Evolutionary conservation across 2,329 filamentous ascomycete genomes (phyloP), one percentile per base, ranked within the genome.

Genomic region (Tolypocladium endophyticum): DNA sequence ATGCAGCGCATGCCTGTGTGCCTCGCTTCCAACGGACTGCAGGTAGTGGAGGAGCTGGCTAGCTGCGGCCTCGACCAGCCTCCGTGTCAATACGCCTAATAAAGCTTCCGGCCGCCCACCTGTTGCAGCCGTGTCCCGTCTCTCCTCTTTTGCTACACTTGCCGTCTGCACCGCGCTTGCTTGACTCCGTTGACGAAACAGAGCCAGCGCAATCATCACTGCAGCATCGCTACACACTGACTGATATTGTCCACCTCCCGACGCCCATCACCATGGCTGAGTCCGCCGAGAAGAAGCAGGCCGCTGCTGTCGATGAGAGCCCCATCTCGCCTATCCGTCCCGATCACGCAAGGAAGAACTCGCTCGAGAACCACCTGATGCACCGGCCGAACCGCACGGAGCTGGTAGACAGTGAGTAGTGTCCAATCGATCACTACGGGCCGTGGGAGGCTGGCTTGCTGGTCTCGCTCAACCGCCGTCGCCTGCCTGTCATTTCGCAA

Each of bases 381-480:
- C 84, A 86, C 67, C 88, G 90, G 47, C 88, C 88, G 30, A 84
- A 91, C 28, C 86, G 89, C 60, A 83, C 90, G 41, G 85, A 90
- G 68, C 80, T 97, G 28, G 78, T 96, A 63, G 88, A 94, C 71
- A 88, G 89, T 92, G 78, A 63, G 84, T 75, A 53, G 36, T 33
- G 11, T 55, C 56, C 45, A 57, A n/a, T 9, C 43, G 33, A 36
- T 36, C 9, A 18, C 7, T 12, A 5, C 35, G 33, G 28, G 50
- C 50, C 35, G 6, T 14, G 28, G 33, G 50, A 14, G 23, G 47
- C 33, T 25, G 47, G 18, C 47, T 20, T 20, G 57, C 33, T 33
- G 20, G 57, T 38, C 41, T 16, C 54, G 28, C n/a, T 14, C 30
- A 38, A n/a, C 33, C 52, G 41, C 56, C 25, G 55, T 30, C 25